Percentiles rank a stretch among this genome's conserved stretches.
phyloP scores from a whole-genome alignment of 495 filamentous ascomycete genomes.

The Podospora australis region DNA sequence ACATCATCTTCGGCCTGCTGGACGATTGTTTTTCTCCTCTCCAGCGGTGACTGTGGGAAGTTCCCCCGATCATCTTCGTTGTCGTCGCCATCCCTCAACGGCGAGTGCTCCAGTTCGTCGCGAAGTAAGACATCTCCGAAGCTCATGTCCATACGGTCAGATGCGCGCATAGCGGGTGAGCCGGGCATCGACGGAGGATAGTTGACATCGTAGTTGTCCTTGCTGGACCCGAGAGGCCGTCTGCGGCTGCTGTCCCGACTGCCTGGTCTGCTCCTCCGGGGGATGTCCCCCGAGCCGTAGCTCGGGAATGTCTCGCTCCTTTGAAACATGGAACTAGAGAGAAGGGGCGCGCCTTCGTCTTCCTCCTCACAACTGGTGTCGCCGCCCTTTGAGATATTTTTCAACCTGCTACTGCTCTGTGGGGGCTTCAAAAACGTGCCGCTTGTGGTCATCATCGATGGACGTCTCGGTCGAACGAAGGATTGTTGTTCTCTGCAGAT shows the following conservation, averaged over 20 bases:
- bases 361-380: constrained; percentile 39
- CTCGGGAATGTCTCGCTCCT: constrained; percentile 23
- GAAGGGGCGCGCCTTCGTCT: constrained; percentile 56
- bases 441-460: constrained; percentile 36
- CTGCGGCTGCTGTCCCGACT: constrained; percentile 33
- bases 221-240: constrained; percentile 20
- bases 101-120: constrained; percentile 42
- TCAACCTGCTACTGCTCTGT: constrained; percentile 29
- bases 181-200: constrained; percentile 92
- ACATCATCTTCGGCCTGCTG: constrained; percentile 74
- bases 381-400: constrained; percentile 16
- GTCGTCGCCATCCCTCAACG: constrained; percentile 25
- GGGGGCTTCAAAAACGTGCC: constrained; percentile 34
- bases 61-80: constrained; percentile 29
- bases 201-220: constrained; percentile 71
- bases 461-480: constrained; percentile 60
- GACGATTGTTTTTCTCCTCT: constrained; percentile 43
- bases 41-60: constrained; percentile 28
- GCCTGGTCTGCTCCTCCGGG: constrained; percentile 17
- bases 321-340: constrained; percentile 34
- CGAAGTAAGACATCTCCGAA: constrained; percentile 77
- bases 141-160: constrained; percentile 46
- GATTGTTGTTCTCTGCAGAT: constrained; percentile 59
- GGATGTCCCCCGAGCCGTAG: constrained; percentile 34
- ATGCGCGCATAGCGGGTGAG: constrained; percentile 56